Evolutionary conservation across 1,284 basidiomycete species (phyloP), one percentile per base, ranked within the genome.

Genomic region (Ganoderma lingzhi): DNA sequence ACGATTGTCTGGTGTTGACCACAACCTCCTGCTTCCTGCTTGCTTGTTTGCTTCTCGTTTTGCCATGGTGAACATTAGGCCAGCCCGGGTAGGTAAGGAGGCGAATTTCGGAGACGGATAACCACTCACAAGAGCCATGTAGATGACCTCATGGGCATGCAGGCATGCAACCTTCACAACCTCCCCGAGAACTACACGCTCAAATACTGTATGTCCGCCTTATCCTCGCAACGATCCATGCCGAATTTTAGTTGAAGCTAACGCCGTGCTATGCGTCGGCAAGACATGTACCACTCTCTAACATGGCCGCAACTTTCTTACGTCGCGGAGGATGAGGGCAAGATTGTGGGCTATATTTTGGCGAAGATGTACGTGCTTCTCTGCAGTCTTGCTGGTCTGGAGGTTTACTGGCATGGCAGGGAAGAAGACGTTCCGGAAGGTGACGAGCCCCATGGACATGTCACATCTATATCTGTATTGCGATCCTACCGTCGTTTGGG

Each of bases 221-320:
- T 55, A 59, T 23, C 48, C 3, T 53, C 48, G 23, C 42, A 28
- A 2, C n/a, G 32, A 39, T 37, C n/a, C 15, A 28, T 53, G 19
- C 41, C 28, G 6, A 35, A 3, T 39, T 17, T 23, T 23, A 23
- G 12, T 2, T 32, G 35, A 55, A 5, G 51, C 53, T 23, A 32
- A 64, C 23, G 23, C 39, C 19, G 37, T 35, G 53, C 32, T 23
- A 12, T 44, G 42, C 23, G 23, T 23, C 23, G 15, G 6, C 23
- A 28, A 98, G 96, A 97, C 85, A 86, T 96, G 63, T 96, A 95
- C 80, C 95, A 97, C 78, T 86, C 90, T 8, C 82, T 97, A 77
- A 96, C 93, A 10, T 99, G 97, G 97, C 97, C 97, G 1, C 92
- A 96, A 73, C 86, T 98, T 30, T 97, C 96, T 2, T 99, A 94